Conservation (phyloP, 352 stramenopile species). For the Hyaloperonospora brassicae region DNA sequence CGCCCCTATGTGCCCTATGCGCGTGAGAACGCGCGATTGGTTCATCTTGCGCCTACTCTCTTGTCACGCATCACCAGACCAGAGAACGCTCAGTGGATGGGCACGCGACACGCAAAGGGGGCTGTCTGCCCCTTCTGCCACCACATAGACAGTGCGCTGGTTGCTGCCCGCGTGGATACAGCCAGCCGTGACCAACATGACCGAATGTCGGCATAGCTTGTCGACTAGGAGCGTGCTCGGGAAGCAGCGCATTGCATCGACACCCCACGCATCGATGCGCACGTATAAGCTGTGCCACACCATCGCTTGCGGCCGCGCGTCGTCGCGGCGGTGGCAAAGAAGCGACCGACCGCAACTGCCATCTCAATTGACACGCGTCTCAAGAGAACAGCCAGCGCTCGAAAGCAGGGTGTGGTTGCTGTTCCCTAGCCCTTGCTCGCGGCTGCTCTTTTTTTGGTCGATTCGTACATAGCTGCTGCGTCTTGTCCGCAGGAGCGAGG, state of each 20-base stretch:
- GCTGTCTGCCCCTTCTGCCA: constrained; percentile 20
- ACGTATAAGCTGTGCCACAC: too few relatives aligned
- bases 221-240: neutral
- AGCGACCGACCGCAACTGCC: neutral
- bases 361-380: constrained; percentile 21
- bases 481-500: constrained; percentile 10
- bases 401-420: constrained; percentile 4
- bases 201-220: neutral
- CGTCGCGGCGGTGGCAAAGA: neutral
- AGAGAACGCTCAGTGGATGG: constrained; percentile 23
- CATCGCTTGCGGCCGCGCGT: too few relatives aligned
- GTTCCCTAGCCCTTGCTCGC: constrained; percentile 16
- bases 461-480: constrained; percentile 17
- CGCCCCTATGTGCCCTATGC: constrained; percentile 6
- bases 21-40: constrained; percentile 14
- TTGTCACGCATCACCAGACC: constrained; percentile 21
- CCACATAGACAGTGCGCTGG: constrained; percentile 15
- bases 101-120: constrained; percentile 24
- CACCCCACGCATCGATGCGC: too few relatives aligned
- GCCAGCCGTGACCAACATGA: constrained; percentile 10
- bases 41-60: constrained; percentile 23
- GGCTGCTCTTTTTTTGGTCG: constrained; percentile 24
- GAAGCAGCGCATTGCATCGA: neutral
- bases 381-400: constrained; percentile 24
- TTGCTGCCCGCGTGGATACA: constrained; percentile 1